Evolutionary conservation across 805 yeast species (phyloP), one percentile per base, ranked within the genome.

Genomic region (Teunomyces panamensis): DNA sequence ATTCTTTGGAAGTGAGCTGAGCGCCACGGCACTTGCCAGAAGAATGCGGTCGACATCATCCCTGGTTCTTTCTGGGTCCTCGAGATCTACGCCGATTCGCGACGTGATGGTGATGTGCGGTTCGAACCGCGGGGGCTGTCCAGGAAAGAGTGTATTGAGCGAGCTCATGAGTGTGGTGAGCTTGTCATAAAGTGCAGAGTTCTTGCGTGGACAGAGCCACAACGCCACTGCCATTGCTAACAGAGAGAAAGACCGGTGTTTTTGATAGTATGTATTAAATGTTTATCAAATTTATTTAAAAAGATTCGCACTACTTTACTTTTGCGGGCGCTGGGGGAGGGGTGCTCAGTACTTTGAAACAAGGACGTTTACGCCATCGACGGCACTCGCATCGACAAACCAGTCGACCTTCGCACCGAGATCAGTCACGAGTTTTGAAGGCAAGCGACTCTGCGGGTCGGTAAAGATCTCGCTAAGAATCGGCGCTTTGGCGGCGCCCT

Each of bases 311-410:
- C 24, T 20, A 20, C 24, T 20, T 20, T 20, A 20, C 6, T 20
- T 20, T 20, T 20, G 24, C 24, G 24, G 24, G 24, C 1, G 17
- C 17, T 17, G 24, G 24, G 2, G 24, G 24, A 20, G 24, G 24
- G 24, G 24, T 6, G 24, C 24, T 20, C 24, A 20, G 24, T 71
- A 72, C 59, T 72, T 72, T 17, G 75, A 63, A 20, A 67, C 53
- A 28, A 64, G 54, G n/a, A 73, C 63, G 41, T 64, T 65, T 34
- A 85, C 88, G 26, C 87, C 89, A 16, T 74, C 69, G 34, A 88
- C 69, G 1, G 97, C 96, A n/a, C 78, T 81, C 47, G 80, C 79
- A 65, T 89, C 85, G 37, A 89, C 92, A 65, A 90, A 87, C 97
- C 97, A 91, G 41, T 77, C 62, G 8, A 87, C 89, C 14, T 81